Percentiles rank a stretch among this genome's conserved stretches.
These are phyloP conservation scores for Aspergillus proliferans DNA, from an alignment of 2,329 filamentous ascomycete genomes.

Conservation along the genomic window DNA sequence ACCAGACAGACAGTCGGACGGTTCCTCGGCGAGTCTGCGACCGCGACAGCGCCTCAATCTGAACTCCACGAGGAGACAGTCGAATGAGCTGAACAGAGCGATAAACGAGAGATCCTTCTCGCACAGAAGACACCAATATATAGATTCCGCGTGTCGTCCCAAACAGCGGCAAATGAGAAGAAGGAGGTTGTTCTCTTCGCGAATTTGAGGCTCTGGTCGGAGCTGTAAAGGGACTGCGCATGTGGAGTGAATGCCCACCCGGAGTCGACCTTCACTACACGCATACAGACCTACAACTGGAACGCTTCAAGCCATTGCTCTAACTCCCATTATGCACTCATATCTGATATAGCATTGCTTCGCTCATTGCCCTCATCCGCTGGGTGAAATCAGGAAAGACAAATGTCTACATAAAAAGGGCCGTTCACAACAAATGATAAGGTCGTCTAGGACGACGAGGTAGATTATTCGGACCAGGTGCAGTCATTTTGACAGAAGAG, in stretches of 20 bases:
- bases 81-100: neutral
- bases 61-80: neutral
- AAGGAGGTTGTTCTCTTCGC: neutral
- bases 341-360: too few species aligned
- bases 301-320: too few species aligned
- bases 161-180: neutral
- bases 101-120: neutral
- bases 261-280: slow-evolving; percentile 1
- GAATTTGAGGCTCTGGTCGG: neutral
- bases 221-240: neutral
- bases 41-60: slow-evolving; percentile 4
- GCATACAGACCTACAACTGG: too few species aligned
- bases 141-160: slow-evolving; percentile 8
- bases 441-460: too few species aligned
- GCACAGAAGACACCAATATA: neutral
- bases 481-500: too few species aligned
- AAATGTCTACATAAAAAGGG: too few species aligned
- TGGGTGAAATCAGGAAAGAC: too few species aligned
- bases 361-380: too few species aligned
- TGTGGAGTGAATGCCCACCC: slow-evolving; percentile 1
- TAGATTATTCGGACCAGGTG: too few species aligned
- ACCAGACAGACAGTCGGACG: slow-evolving; percentile 5
- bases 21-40: slow-evolving; percentile 14
- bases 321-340: too few species aligned
- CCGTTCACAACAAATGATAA: too few species aligned